phyloP scores from a whole-genome alignment of 2,329 filamentous ascomycete genomes.

The Fusarium aywerte region DNA sequence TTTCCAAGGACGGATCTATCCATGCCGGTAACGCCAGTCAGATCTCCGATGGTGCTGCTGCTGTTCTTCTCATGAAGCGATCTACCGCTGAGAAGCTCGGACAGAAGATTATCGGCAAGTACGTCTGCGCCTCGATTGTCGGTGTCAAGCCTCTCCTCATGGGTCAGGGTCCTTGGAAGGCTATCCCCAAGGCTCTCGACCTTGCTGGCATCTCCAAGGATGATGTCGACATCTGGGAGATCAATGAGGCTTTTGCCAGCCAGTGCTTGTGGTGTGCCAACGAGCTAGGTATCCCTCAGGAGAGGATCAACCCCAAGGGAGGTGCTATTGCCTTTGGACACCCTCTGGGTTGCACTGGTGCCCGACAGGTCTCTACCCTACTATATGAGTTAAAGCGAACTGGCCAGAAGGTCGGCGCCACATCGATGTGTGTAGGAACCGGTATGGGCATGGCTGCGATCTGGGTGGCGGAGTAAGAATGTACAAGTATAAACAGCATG shows the following conservation, averaged over 20 bases:
- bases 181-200: slow-evolving; percentile 90
- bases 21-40: slow-evolving; percentile 97
- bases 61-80: slow-evolving; percentile 95
- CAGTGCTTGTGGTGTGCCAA: slow-evolving; percentile 95
- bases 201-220: slow-evolving; percentile 88
- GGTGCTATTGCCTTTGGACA: slow-evolving; percentile 97
- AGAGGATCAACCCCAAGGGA: slow-evolving; percentile 97
- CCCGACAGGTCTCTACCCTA: slow-evolving; percentile 91
- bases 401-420: slow-evolving; percentile 86
- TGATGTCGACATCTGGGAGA: slow-evolving; percentile 97
- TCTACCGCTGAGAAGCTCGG: slow-evolving; percentile 88
- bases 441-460: slow-evolving; percentile 98
- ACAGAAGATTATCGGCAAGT: slow-evolving; percentile 92
- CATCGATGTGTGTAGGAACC: slow-evolving; percentile 95
- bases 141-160: slow-evolving; percentile 94
- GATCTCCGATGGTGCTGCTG: slow-evolving; percentile 94
- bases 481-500: slow-evolving; percentile 45
- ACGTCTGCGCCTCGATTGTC: slow-evolving; percentile 83
- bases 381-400: slow-evolving; percentile 89
- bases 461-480: slow-evolving; percentile 86
- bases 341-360: slow-evolving; percentile 92
- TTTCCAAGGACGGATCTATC: slow-evolving; percentile 90
- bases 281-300: slow-evolving; percentile 81
- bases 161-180: slow-evolving; percentile 95
- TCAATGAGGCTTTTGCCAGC: slow-evolving; percentile 98